Evolutionary conservation across 306 rosid species (phyloP), one percentile per base, ranked within the genome.

Genomic region (Citrullus mucosospermus): DNA sequence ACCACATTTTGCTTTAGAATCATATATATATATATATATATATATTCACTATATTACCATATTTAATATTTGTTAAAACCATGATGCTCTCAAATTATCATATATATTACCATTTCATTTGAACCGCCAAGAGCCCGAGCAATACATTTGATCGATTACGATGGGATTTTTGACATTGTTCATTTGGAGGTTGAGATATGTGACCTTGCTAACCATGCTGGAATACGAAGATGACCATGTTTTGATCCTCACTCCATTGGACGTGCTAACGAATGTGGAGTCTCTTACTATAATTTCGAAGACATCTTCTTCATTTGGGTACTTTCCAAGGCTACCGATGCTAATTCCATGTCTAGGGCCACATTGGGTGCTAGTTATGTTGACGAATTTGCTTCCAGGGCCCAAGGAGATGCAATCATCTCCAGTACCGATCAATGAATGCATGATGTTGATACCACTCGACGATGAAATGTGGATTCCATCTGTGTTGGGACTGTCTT

Each of bases 321-420:
- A 0, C n/a, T 15, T 28, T 2, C 85, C 83, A 4, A 86, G 83
- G 76, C 89, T 86, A 17, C 89, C 86, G 1, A 86, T 22, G 53
- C 87, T 86, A 10, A 84, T 81, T 67, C 87, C 87, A 30, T 84
- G 87, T 38, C 89, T 84, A 0, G 84, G 89, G 3, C 89, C 89
- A 11, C 89, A 84, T 4, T 5, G 6, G 2, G 79, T 30, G 0
- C 54, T 32, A 3, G 38, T 46, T 14, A 86, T 46, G 10, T 72
- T 28, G 2, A 86, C n/a, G 62, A 32, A 9, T 9, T 5, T 38
- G 3, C 66, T 28, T 1, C 83, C 89, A 0, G 82, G 80, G 16
- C 85, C 78, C 28, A 86, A 8, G 4, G 89, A 81, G 15, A 81
- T 10, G 69, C 87, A 86, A 50, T 86, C 89, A 9, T 86, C 89